Evolutionary conservation across 768 basidiomycete species (phyloP).

Genomic region (Kwoniella botswanensis): DNA sequence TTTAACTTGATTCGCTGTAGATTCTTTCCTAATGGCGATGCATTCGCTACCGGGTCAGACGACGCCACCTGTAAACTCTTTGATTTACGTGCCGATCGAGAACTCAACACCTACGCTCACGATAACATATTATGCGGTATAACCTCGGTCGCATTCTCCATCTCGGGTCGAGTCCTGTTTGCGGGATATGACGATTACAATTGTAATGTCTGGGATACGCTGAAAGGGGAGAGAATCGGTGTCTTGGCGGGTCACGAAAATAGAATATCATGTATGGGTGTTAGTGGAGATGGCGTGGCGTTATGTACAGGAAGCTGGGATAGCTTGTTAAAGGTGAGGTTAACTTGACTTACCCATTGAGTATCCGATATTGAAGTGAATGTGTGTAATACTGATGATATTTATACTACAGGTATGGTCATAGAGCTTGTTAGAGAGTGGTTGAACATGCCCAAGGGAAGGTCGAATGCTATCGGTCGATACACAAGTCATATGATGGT

Average conservation of each 20-base stretch:
- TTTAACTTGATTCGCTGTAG: constrained; percentile 59
- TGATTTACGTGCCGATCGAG: constrained; percentile 96
- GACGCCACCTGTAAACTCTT: constrained; percentile 98
- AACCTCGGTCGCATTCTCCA: constrained; percentile 98
- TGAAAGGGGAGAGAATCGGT: constrained; percentile 97
- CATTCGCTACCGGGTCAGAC: constrained; percentile 97
- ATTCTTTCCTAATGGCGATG: constrained; percentile 99
- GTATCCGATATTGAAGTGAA: neutral
- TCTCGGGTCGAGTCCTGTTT: constrained; percentile 94
- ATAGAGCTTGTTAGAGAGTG: neutral
- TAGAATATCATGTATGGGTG: constrained; percentile 93
- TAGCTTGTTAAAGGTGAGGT: constrained; percentile 85
- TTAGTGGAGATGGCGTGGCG: constrained; percentile 95
- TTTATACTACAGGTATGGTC: neutral
- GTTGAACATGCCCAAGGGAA: neutral
- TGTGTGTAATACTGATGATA: neutral
- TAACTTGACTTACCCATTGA: no score
- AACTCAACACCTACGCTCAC: constrained; percentile 94
- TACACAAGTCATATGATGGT: no score
- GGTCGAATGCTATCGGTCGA: no score
- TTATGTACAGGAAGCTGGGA: constrained; percentile 99
- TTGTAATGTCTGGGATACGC: constrained; percentile 98
- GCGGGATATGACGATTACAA: constrained; percentile 99
- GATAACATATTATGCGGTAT: constrained; percentile 99
- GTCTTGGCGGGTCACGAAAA: constrained; percentile 98